Base-by-base conservation (phyloP, 306 rosid species). In the Amphicarpaea edgeworthii region DNA sequence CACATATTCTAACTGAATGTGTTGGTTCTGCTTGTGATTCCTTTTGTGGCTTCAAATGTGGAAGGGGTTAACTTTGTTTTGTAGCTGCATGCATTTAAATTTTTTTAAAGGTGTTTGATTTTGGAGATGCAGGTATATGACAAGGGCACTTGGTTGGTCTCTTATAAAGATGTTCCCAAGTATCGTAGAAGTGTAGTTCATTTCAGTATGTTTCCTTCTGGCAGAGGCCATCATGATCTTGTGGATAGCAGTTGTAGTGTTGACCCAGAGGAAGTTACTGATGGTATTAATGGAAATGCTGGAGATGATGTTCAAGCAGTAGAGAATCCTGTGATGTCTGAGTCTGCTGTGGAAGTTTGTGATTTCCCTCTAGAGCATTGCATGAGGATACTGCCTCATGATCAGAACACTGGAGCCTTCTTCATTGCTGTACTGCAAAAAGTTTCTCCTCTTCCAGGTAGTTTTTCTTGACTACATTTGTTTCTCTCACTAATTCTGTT, bases 371-470 rank as follows among this genome's bases (percentile, higher is more conserved):
- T 93, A 10, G 98, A 96, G 79, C 94, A 73, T 67, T 90, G 98
- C 83, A 88, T 89, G 94, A 92, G 99, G 84, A 88, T 90, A 77
- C 54, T 89, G 68, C 99, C 99, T 17, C 99, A 96, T 84, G 99
- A 96, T 90, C 98, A 96, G 84, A 96, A 93, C 72, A 87, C 88
- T 68, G 99, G 99, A 58, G 97, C 99, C 80, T 96, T 96, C 84
- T 96, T 96, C 64, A 87, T 96, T 84, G 99, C 99, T 26, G 97
- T 96, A 41, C 83, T 96, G 70, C 88, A 77, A 74, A 96, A 96
- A 87, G 85, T 83, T 73, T 88, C 94, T 70, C 83, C 91, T 45
- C 72, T 96, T 73, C 98, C 93, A 75, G 97, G 99, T 95, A 82
- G 38, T 72, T 78, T 83, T 24, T 46, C 24, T 16, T 83, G 17